phyloP scores from a whole-genome alignment of 371 early-diverging fungal species.

The Mortierella sp. region DNA sequence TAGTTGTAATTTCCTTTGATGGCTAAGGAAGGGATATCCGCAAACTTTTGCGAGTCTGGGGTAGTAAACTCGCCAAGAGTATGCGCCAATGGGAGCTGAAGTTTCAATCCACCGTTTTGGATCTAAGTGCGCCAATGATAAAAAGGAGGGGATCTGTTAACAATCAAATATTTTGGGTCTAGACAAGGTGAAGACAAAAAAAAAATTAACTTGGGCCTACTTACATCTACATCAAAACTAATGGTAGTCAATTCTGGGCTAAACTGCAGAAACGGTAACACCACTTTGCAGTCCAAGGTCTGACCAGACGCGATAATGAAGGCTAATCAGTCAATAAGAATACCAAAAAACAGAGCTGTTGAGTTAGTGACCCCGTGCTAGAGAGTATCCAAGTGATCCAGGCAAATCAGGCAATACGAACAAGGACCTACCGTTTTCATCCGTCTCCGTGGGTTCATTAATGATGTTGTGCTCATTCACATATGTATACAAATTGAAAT shows the following conservation, averaged over 20 bases:
- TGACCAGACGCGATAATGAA: constrained; percentile 67
- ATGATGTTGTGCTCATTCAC: constrained; percentile 88
- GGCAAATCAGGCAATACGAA: neutral
- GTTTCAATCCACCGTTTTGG: constrained; percentile 58
- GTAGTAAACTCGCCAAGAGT: constrained; percentile 77
- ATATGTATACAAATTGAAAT: constrained; percentile 72
- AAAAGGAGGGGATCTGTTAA: constrained; percentile 1
- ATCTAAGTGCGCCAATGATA: constrained; percentile 53
- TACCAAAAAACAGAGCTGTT: neutral
- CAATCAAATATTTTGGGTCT: neutral
- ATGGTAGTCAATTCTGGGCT: constrained; percentile 68
- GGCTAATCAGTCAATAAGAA: constrained; percentile 61
- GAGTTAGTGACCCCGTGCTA: neutral
- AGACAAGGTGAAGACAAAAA: neutral
- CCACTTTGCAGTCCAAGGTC: constrained; percentile 56
- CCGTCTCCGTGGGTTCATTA: constrained; percentile 74
- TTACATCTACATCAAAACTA: constrained; percentile 66
- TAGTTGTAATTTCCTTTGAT: constrained; percentile 75
- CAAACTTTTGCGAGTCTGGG: constrained; percentile 67
- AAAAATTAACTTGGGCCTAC: neutral
- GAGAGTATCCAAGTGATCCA: neutral
- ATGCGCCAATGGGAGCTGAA: constrained; percentile 76
- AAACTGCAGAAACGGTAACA: constrained; percentile 69
- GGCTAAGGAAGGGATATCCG: constrained; percentile 57
- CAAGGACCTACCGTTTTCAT: constrained; percentile 77